phyloP scores from a whole-genome alignment of 2,329 filamentous ascomycete species.

The Dothistroma pini region DNA sequence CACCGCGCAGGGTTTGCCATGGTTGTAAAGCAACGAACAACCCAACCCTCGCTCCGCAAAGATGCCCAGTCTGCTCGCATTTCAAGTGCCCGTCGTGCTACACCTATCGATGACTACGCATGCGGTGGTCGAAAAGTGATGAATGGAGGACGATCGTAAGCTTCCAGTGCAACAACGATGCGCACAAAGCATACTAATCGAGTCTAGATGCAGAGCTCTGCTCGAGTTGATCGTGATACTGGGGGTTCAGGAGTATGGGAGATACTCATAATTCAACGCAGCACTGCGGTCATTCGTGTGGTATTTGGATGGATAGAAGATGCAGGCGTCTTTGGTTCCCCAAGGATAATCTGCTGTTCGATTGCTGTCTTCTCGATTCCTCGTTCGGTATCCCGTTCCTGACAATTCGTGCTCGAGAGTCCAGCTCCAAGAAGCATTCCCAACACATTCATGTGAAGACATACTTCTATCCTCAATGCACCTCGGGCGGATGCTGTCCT shows the following conservation, averaged over 20 bases:
- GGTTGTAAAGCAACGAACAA: not conserved
- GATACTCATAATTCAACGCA: not conserved
- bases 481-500: slow-evolving; percentile 6
- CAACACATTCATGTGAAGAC: not conserved
- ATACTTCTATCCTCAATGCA: slow-evolving; percentile 1
- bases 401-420: too few species aligned
- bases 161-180: not conserved
- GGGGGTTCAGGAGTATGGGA: not conserved
- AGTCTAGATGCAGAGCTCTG: not conserved
- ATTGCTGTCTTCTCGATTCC: too few species aligned
- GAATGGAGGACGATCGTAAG: not conserved
- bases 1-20: not conserved
- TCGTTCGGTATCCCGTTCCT: too few species aligned
- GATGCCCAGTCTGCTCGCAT: not conserved
- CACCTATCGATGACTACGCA: not conserved
- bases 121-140: not conserved
- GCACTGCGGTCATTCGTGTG: not conserved
- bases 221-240: not conserved
- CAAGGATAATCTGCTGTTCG: too few species aligned
- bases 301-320: not conserved
- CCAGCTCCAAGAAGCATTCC: not conserved
- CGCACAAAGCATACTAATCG: not conserved
- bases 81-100: not conserved
- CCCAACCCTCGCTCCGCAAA: not conserved
- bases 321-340: not conserved